phyloP scores from a whole-genome alignment of 805 yeast genomes.

The Ogataea salicorniae region DNA sequence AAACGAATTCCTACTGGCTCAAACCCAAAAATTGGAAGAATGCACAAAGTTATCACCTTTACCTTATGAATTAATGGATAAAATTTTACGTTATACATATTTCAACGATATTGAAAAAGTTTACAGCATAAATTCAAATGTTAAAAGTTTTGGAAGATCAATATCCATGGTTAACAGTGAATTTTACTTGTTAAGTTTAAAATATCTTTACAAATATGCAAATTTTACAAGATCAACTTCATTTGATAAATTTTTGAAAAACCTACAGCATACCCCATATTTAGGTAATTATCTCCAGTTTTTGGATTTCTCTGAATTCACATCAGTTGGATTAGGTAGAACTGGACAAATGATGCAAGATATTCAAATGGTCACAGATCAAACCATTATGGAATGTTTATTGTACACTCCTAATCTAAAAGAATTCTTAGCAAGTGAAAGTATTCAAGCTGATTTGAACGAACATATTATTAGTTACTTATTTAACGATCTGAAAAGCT shows the following conservation, averaged over 20 bases:
- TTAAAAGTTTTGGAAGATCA: slow-evolving; percentile 24
- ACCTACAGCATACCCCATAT: slow-evolving; percentile 41
- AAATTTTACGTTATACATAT: slow-evolving; percentile 28
- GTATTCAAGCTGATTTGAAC: slow-evolving; percentile 78
- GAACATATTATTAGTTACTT: slow-evolving; percentile 47
- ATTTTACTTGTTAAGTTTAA: slow-evolving; percentile 51
- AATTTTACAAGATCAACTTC: slow-evolving; percentile 76
- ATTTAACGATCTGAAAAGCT: slow-evolving; percentile 47
- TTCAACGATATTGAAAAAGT: slow-evolving; percentile 25
- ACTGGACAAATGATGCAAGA: slow-evolving; percentile 87
- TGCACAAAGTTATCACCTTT: slow-evolving; percentile 19
- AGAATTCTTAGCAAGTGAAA: slow-evolving; percentile 81
- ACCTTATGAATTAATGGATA: slow-evolving; percentile 30
- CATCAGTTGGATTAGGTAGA: slow-evolving; percentile 84
- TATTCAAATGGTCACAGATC: slow-evolving; percentile 82
- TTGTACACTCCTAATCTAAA: slow-evolving; percentile 57
- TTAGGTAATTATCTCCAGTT: slow-evolving; percentile 63
- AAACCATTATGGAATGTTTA: slow-evolving; percentile 63
- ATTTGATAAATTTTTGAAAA: slow-evolving; percentile 62
- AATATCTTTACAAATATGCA: slow-evolving; percentile 60
- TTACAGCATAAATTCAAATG: slow-evolving; percentile 25
- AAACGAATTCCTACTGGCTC: slow-evolving; percentile 13
- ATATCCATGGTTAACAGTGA: slow-evolving; percentile 45
- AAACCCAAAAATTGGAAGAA: slow-evolving; percentile 12
- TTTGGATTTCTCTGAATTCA: slow-evolving; percentile 83